A percentile compares a stretch with the other conserved stretches of the same genome.
These are phyloP conservation scores for Cercospora citrullina DNA, from an alignment of 2,329 filamentous ascomycete genomes.

Conservation along the genomic window DNA sequence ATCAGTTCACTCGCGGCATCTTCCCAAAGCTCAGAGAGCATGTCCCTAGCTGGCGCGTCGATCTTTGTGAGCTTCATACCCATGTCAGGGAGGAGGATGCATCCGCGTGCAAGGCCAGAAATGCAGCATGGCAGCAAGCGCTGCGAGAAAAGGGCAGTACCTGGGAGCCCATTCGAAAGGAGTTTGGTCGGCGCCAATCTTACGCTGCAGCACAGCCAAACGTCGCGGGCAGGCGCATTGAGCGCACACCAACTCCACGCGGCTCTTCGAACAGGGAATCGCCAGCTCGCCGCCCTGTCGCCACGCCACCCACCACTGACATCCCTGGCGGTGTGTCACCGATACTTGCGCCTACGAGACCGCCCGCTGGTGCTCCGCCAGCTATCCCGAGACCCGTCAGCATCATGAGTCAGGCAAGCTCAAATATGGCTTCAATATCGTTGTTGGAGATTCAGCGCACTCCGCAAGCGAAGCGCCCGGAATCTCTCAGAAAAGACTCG, in stretches of 20 bases:
- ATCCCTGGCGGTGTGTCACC: not conserved
- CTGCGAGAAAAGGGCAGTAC: slow-evolving; percentile 7
- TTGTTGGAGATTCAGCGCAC: not conserved
- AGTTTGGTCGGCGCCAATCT: slow-evolving; percentile 1
- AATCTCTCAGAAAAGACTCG: slow-evolving; percentile 3
- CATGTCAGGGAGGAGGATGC: not conserved
- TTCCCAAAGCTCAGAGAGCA: slow-evolving; percentile 13
- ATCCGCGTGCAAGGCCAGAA: not conserved
- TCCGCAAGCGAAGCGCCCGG: not conserved
- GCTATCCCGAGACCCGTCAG: not conserved
- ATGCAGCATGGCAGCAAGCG: slow-evolving; percentile 4
- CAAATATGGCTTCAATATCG: not conserved
- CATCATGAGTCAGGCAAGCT: slow-evolving; percentile 1
- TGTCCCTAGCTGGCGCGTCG: slow-evolving; percentile 6
- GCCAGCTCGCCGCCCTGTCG: not conserved
- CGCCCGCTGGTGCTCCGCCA: not conserved
- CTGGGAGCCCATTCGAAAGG: slow-evolving; percentile 9
- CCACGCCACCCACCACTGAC: not conserved
- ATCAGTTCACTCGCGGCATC: slow-evolving; percentile 10
- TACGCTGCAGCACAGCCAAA: not conserved
- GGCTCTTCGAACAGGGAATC: not conserved
- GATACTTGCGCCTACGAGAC: not conserved
- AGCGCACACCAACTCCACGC: not conserved
- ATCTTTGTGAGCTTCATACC: slow-evolving; percentile 7
- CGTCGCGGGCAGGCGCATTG: not conserved